Base-by-base conservation (phyloP, 2,329 filamentous ascomycete species). In the Penicillium sp. region DNA sequence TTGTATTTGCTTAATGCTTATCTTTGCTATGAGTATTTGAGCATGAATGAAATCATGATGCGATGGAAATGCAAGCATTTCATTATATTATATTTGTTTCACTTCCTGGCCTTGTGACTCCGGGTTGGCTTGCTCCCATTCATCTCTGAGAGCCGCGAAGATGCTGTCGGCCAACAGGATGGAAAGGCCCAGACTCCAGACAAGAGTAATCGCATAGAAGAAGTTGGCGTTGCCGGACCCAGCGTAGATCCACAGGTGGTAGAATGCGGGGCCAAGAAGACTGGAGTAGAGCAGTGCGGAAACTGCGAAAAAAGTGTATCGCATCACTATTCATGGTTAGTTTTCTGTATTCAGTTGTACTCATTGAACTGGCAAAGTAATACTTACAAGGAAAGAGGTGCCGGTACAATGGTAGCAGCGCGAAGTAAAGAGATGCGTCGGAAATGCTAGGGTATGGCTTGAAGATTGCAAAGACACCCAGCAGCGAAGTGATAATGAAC, bases 211-310 rank as follows among this genome's bases (percentile, higher is more conserved):
- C 63, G 95, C 95, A 72, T 99, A 99, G 78, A 99, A 99, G 79
- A 99, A 99, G 73, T 99, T 99, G 57, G 95, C 95, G 69, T 99
- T 99, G 27, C 95, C 95, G 55, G 92, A 96, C 49, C 95, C 95
- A 2, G 95, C 95, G 70, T 98, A 99, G 56, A 99, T 93, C 95
- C 95, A 99, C 5, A 99, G 80, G 71, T 99, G 88, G 73, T 98
- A 96, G 72, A 99, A 99, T 0, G 93, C 92, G 1, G 95, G 95
- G 0, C 95, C 95, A 0, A 99, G 83, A 60, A 96, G 88, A 3
- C 88, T 89, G 24, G 91, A 88, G 74, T 99, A 99, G 10, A 98
- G 79, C 39, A 99, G 82, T 2, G 90, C 90, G 0, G 92, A 87
- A 1, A 90, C 84, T 11, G 91, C 88, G 60, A 98, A 84, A 73